Evolutionary conservation across 2,329 filamentous ascomycete species (phyloP).

Genomic region (Paecilomyces variotii): DNA sequence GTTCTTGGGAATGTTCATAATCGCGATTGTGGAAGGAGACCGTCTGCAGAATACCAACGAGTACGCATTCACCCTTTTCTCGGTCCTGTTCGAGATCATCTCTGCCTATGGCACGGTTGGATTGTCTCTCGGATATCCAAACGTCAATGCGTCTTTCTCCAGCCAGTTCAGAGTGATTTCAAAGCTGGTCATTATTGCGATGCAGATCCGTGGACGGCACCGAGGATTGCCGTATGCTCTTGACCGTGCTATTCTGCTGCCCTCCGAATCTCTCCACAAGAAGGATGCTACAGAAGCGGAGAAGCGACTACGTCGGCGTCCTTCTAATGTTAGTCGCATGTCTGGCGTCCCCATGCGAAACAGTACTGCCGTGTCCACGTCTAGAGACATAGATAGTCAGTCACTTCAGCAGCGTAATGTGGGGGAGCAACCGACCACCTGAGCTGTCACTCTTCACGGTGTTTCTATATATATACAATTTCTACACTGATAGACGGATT

Average conservation of each 20-base stretch:
- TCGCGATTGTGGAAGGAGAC: slow-evolving; percentile 75
- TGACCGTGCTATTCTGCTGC: slow-evolving; percentile 62
- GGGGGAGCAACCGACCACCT: neutral
- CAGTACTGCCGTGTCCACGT: neutral
- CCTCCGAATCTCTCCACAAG: slow-evolving; percentile 55
- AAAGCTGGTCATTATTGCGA: slow-evolving; percentile 58
- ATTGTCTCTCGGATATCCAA: slow-evolving; percentile 72
- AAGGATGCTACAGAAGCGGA: slow-evolving; percentile 50
- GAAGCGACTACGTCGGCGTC: slow-evolving; percentile 32
- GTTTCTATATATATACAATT: neutral
- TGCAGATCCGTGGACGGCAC: slow-evolving; percentile 59
- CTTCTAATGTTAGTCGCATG: slow-evolving; percentile 26
- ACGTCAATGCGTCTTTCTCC: slow-evolving; percentile 70
- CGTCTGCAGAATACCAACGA: slow-evolving; percentile 57
- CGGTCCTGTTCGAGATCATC: slow-evolving; percentile 73
- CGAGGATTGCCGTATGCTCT: slow-evolving; percentile 59
- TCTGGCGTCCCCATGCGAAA: slow-evolving; percentile 2
- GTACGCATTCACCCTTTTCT: slow-evolving; percentile 57
- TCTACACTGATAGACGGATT: neutral
- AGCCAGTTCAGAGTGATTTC: slow-evolving; percentile 68
- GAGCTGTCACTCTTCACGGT: neutral
- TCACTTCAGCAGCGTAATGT: neutral
- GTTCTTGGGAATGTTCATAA: slow-evolving; percentile 85
- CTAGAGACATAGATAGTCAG: neutral
- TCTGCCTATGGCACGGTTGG: slow-evolving; percentile 94